Evolutionary conservation across 495 filamentous ascomycete species (phyloP), one percentile per base, ranked within the genome.

Genomic region (Mytilinidion resinicola): DNA sequence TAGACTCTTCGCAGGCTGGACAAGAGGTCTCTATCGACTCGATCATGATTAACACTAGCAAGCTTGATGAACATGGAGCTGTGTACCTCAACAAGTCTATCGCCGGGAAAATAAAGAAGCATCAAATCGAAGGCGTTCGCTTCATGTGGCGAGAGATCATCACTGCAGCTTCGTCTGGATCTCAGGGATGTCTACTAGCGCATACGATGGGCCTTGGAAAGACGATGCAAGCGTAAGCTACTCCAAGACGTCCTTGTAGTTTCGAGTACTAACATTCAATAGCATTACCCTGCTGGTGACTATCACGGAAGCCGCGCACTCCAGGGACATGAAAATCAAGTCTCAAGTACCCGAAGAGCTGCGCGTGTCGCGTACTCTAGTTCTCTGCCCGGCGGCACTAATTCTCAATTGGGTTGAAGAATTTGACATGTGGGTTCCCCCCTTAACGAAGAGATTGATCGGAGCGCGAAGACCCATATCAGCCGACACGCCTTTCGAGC

Each of bases 121-220:
- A 88, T 66, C 85, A 88, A 56, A 65, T 85, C 50, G 67, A 78
- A 1, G 91, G 92, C 4, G 81, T 96, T 49, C 84, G 86, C 19
- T 96, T 96, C 71, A 79, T 97, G 80, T 97, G 91, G 90, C 82
- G 88, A 57, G 86, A 95, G 57, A 68, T 96, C 21, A 83, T 90
- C 7, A 77, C 77, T 14, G 76, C 77, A 34, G 68, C 66, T 3
- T 64, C 77, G 9, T 72, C 55, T 11, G 61, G 74, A 20, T 74
- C 74, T 21, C 82, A 87, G 67, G 91, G 91, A 6, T 95, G 89
- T 64, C 75, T 96, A 3, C 79, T 97, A 33, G 89, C 91, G 1
- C 91, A 96, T 68, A 89, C 89, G 1, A 96, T 96, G 92, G 91
- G 91, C 1, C 71, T 97, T 14, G 91, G 91, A 12, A 97, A 97